Evolutionary conservation across 805 yeast species (phyloP).

Genomic region (Candida parachauliodes): DNA sequence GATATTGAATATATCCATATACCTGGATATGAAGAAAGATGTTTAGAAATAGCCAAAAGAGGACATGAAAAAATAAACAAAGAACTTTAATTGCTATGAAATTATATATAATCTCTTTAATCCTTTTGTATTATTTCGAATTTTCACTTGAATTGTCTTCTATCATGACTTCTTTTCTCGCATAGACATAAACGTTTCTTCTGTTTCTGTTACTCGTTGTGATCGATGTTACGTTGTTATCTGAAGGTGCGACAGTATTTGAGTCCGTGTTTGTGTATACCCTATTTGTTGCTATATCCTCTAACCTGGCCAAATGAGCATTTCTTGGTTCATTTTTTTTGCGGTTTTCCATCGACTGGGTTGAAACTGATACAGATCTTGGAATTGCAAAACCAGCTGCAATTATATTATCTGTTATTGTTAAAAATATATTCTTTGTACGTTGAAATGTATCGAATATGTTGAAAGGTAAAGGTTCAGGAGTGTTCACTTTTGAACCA

Average conservation of each 20-base stretch:
- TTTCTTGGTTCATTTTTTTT: not conserved
- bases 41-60: conserved; percentile 63
- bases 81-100: not conserved
- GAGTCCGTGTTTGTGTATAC: not conserved
- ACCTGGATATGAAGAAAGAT: conserved; percentile 76
- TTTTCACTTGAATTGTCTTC: conserved; percentile 12
- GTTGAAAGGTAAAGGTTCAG: not conserved
- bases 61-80: conserved; percentile 52
- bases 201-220: conserved; percentile 14
- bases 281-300: not conserved
- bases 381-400: conserved; percentile 59
- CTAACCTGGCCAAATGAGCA: conserved; percentile 1
- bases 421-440: conserved; percentile 37
- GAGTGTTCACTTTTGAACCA: too few species aligned
- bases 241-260: conserved; percentile 1
- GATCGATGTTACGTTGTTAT: conserved; percentile 1
- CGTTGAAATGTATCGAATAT: conserved; percentile 11
- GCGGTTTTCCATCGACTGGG: conserved; percentile 15
- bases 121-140: not conserved
- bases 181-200: conserved; percentile 36
- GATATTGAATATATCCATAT: conserved; percentile 74
- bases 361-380: conserved; percentile 41
- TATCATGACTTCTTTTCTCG: conserved; percentile 34
- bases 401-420: conserved; percentile 50
- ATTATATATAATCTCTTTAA: conserved; percentile 5